phyloP scores from a whole-genome alignment of 495 filamentous ascomycete species.

The Aspergillus nanangensis region DNA sequence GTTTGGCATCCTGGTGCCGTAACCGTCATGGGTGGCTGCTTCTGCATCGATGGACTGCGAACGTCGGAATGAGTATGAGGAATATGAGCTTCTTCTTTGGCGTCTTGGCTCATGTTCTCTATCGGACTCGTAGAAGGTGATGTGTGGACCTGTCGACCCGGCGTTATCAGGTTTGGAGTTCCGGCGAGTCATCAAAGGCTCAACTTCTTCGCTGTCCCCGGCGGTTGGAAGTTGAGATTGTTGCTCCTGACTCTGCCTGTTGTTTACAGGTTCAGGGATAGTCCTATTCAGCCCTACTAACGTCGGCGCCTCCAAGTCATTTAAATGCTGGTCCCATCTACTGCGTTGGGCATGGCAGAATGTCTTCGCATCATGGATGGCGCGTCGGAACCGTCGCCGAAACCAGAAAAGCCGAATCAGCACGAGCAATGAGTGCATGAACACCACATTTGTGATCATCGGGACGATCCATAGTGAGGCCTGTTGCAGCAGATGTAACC shows the following conservation, averaged over 20 bases:
- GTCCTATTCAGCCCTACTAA: slow-evolving; percentile 1
- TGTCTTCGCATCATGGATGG: slow-evolving; percentile 41
- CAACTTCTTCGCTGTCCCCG: no score
- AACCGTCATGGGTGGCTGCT: slow-evolving; percentile 3
- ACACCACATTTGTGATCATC: slow-evolving; percentile 75
- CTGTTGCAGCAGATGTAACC: slow-evolving; percentile 66
- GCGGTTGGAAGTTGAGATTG: no score
- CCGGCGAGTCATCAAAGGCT: no score
- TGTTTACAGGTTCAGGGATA: not conserved
- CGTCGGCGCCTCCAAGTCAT: slow-evolving; percentile 41
- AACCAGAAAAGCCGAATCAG: slow-evolving; percentile 91
- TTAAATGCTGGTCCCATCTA: slow-evolving; percentile 33
- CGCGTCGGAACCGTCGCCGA: slow-evolving; percentile 72
- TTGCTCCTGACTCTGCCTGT: slow-evolving; percentile 1
- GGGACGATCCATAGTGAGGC: slow-evolving; percentile 56
- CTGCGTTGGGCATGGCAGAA: slow-evolving; percentile 9
- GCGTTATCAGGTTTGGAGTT: no score
- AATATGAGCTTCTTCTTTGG: slow-evolving; percentile 6
- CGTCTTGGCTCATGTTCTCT: slow-evolving; percentile 6
- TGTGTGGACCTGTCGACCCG: slow-evolving; percentile 34
- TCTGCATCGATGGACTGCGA: slow-evolving; percentile 24
- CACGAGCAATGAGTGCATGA: slow-evolving; percentile 75
- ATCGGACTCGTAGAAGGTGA: slow-evolving; percentile 41
- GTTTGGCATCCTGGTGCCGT: not conserved
- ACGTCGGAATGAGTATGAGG: slow-evolving; percentile 2